A percentile compares a stretch with the other conserved stretches of the same genome.
phyloP scores from a whole-genome alignment of 805 yeast genomes.

The Komagataella phaffii region DNA sequence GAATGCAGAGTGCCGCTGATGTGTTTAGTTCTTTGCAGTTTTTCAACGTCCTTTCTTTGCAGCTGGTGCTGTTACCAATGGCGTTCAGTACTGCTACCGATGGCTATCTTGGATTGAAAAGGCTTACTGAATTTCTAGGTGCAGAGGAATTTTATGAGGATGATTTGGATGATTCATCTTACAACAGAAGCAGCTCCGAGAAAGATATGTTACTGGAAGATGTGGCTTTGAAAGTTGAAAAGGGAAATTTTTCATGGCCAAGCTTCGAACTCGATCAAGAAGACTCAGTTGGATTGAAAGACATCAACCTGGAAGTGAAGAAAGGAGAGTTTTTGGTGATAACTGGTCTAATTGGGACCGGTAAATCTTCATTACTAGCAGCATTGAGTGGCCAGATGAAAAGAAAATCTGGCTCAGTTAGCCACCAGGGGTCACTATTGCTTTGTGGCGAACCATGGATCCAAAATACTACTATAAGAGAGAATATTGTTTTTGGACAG shows the following conservation, averaged over 20 bases:
- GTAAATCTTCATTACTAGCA: slow-evolving; percentile 60
- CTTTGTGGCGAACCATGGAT: slow-evolving; percentile 68
- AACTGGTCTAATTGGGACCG: slow-evolving; percentile 70
- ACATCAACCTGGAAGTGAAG: slow-evolving; percentile 36
- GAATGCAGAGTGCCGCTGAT: slow-evolving; percentile 39
- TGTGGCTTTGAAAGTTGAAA: background rate
- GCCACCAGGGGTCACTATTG: slow-evolving; percentile 37
- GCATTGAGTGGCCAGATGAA: slow-evolving; percentile 68
- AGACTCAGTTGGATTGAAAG: slow-evolving; percentile 30
- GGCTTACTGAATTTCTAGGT: slow-evolving; percentile 37
- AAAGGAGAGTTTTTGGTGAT: slow-evolving; percentile 57
- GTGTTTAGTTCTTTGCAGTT: slow-evolving; percentile 61
- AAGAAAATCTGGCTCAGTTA: slow-evolving; percentile 34
- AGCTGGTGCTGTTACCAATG: slow-evolving; percentile 57
- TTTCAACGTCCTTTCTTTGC: slow-evolving; percentile 47
- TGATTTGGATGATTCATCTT: slow-evolving; percentile 15
- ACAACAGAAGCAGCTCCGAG: slow-evolving; percentile 11
- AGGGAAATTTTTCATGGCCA: slow-evolving; percentile 39
- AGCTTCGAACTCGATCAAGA: slow-evolving; percentile 16
- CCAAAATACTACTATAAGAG: slow-evolving; percentile 66
- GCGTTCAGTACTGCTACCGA: slow-evolving; percentile 53
- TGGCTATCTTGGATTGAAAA: slow-evolving; percentile 38
- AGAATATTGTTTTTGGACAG: slow-evolving; percentile 59
- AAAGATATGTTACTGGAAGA: background rate
- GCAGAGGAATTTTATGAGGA: slow-evolving; percentile 10